Evolutionary conservation across 768 basidiomycete genomes (phyloP), one percentile per base, ranked within the genome.

Genomic region (Cyclocybe aegerita): DNA sequence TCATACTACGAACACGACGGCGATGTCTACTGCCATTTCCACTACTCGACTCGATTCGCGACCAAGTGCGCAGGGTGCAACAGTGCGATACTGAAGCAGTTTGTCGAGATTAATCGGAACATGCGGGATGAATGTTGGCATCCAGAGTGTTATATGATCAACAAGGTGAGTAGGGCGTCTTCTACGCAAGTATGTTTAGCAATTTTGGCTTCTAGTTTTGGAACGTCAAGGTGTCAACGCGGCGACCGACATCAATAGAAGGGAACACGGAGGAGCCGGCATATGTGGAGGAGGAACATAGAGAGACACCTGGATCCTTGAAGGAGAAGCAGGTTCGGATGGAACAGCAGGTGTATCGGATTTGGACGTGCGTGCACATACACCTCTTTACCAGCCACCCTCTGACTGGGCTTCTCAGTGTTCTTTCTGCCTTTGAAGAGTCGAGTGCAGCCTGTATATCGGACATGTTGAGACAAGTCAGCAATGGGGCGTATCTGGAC

Each of bases 121-220:
- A 92, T 90, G 81, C 80, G 87, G 57, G 95, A 99, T 70, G 97
- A 99, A 73, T 98, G 96, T 64, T 99, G 97, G 96, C 97, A 99
- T 78, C 97, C 97, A 48, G 97, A 99, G 69, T 99, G 97, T 68
- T 98, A 98, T 70, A 98, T 98, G 96, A 98, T 99, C 59, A 96
- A 98, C 72, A 98, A 98, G 80, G 95, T 96, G 55, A 49, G 80
- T 55, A 37, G 29, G 39, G 55, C 12, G 12, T 45, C 49, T 42
- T 7, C 15, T 23, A 23, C 23, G 3, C 23, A 23, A 4, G 23
- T 4, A 23, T 23, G n/a, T 30, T 38, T 36, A 16, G 34, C 32
- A 33, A 30, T 37, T 34, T 38, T 14, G 17, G 34, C 48, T 43
- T 31, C 29, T 65, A 97, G 93, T 98, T 98, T 71, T 98, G 97